Evolutionary conservation across 2,329 filamentous ascomycete species (phyloP), one percentile per base, ranked within the genome.

Genomic region (Alternaria arbusti): DNA sequence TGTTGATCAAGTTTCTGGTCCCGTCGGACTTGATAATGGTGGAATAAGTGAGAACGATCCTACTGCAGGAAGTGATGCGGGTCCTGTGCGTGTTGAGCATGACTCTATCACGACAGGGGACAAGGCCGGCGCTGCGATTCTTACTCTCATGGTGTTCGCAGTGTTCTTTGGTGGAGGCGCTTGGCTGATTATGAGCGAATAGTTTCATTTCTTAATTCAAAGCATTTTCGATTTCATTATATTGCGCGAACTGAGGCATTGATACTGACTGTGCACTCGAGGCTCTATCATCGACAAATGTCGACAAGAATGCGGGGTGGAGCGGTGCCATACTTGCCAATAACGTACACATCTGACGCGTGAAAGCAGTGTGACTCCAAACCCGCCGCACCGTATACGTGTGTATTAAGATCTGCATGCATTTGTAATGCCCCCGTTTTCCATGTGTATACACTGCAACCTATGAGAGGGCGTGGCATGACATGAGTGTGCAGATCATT

Each of bases 41-140:
- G 86, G 86, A 40, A 86, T 82, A 12, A 83, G 79, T 44, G 69
- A 79, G 65, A 84, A 85, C 22, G 78, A 88, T 61, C 79, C 81
- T 3, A 74, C 57, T 47, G 81, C 80, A 3, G 81, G 81, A 12
- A 65, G 59, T 62, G 72, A 77, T 44, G 63, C 59, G 17, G 72
- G 75, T 45, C 64, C 63, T 43, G 64, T 72, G 2, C 74, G 77
- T 4, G 61, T 73, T 25, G 58, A 63, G 11, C 70, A 70, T 55
- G 61, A 74, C 17, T 54, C 63, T 2, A 84, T 89, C 26, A 87
- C 86, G 3, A 83, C 83, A 0, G 88, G 84, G 6, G 91, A 94
- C 70, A 86, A 82, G 63, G 90, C 87, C 7, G 92, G 90, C 12
- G 91, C 91, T 20, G 87, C 86, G 4, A 85, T 93, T 59, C 65